Conservation (phyloP, 1,284 basidiomycete species). For the Pisolithus thermaeus region DNA sequence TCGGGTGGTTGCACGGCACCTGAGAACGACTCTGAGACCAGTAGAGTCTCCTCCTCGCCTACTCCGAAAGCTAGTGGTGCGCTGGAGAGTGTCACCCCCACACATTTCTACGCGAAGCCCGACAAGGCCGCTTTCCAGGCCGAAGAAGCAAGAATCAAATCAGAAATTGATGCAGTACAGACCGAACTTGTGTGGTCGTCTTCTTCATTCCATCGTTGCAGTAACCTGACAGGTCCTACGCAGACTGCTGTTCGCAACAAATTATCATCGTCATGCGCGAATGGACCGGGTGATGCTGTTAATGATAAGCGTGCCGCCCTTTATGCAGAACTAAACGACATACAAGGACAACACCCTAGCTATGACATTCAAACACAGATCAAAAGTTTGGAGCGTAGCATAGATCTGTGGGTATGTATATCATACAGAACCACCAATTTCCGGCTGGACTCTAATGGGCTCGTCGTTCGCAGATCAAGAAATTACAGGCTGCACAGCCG, state of each 20-base stretch:
- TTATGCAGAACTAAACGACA: conserved; percentile 75
- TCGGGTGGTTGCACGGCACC: too few species aligned
- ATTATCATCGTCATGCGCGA: conserved; percentile 49
- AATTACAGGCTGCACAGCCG: conserved; percentile 75
- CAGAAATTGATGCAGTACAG: conserved; percentile 80
- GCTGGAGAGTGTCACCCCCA: conserved; percentile 33
- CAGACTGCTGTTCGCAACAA: conserved; percentile 79
- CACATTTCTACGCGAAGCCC: conserved; percentile 51
- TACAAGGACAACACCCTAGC: conserved; percentile 78
- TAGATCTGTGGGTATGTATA: conserved; percentile 71
- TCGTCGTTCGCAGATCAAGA: conserved; percentile 62
- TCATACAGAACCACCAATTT: background rate
- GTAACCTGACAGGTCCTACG: conserved; percentile 1
- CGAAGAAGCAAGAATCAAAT: conserved; percentile 79
- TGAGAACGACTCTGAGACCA: conserved; percentile 11
- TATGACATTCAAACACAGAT: conserved; percentile 82
- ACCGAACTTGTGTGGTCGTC: conserved; percentile 63
- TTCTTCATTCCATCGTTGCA: background rate
- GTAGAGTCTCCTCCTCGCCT: conserved; percentile 44
- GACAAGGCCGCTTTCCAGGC: conserved; percentile 78
- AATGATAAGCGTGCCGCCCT: conserved; percentile 71
- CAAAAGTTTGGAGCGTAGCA: conserved; percentile 72
- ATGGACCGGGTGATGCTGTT: conserved; percentile 51
- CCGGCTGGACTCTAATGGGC: background rate
- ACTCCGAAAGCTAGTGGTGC: conserved; percentile 37